These are phyloP conservation scores for Aureobasidium zeae DNA, from an alignment of 2,329 filamentous ascomycete genomes.

Conservation along the genomic window DNA sequence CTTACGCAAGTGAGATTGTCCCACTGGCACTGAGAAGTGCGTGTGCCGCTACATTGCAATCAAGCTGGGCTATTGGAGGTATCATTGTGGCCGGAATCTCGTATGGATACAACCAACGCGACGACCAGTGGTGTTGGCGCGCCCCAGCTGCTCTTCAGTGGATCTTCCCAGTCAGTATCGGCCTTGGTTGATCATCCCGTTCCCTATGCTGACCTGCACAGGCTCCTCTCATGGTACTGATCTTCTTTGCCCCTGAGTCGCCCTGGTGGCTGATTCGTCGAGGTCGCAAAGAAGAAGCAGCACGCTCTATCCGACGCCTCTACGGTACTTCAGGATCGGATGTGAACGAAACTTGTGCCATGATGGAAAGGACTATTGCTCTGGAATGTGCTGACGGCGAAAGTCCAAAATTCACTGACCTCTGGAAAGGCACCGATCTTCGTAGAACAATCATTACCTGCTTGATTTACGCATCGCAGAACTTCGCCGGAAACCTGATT, in stretches of 20 bases:
- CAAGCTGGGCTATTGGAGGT: constrained; percentile 55
- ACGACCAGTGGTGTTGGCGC: constrained; percentile 34
- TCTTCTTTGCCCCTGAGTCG: constrained; percentile 43
- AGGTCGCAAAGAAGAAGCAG: constrained; percentile 38
- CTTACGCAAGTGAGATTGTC: constrained; percentile 53
- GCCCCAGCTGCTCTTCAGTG: constrained; percentile 49
- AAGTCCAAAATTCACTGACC: constrained; percentile 42
- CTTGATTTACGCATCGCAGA: constrained; percentile 50
- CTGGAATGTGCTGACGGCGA: constrained; percentile 43
- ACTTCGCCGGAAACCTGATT: constrained; percentile 54
- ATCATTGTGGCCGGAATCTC: constrained; percentile 52
- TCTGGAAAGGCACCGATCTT: constrained; percentile 47
- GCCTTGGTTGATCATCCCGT: too few species aligned
- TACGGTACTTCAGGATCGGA: constrained; percentile 36
- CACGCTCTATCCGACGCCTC: constrained; percentile 40
- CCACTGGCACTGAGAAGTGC: constrained; percentile 49
- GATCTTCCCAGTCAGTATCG: constrained; percentile 48
- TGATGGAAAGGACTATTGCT: constrained; percentile 45
- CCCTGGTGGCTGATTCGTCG: constrained; percentile 48
- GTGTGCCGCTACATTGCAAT: constrained; percentile 55
- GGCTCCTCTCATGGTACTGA: constrained; percentile 43
- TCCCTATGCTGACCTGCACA: too few species aligned
- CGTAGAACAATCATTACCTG: constrained; percentile 48
- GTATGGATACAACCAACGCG: constrained; percentile 42
- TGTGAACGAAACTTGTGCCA: constrained; percentile 41